Base-by-base conservation (phyloP, 2,329 filamentous ascomycete genomes). In the Xylariaceae sp. region DNA sequence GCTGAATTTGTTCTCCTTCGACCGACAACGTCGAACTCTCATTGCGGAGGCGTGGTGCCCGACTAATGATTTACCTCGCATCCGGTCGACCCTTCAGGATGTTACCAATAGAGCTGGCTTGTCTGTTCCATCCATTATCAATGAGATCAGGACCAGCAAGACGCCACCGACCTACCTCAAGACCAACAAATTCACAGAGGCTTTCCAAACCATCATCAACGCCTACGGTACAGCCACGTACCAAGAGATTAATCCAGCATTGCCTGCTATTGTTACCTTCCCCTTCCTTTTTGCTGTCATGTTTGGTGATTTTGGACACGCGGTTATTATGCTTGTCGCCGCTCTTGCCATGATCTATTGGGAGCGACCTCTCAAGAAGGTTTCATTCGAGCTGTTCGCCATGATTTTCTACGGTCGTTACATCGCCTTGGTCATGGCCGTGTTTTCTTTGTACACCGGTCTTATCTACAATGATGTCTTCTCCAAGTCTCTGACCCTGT, bases 231-330 rank as follows among this genome's bases (percentile, higher is more conserved):
- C 93, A 34, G 88, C 93, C 49, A 97, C 95, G 55, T 98, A 98
- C 70, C 87, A 87, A 57, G 93, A 98, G 71, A 87, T 96, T 67
- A 98, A 98, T 70, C 93, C 93, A 46, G 92, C 90, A 51, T 78
- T 98, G 19, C 92, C 92, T 29, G 93, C 95, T 41, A 90, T 97
- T 56, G 85, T 98, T 53, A 98, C 93, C 5, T 98, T 98, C 70
- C 93, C 94, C n/a, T 98, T 98, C 76, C 76, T 98, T 52, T 98
- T 98, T 65, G 93, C 93, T 40, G 93, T 98, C 80, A 98, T 98
- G 93, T 98, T 98, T 64, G 94, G 93, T 75, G 93, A 98, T 69
- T 85, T 95, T 48, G 94, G 93, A 41, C 93, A 98, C 63, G 93
- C 92, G 55, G 68, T 85, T 55, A 86, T 98, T 66, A 95, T 98